A percentile compares a stretch with the other conserved stretches of the same genome.
Conservation (phyloP, 2,329 filamentous ascomycete species). For the Aureobasidium subglaciale region DNA sequence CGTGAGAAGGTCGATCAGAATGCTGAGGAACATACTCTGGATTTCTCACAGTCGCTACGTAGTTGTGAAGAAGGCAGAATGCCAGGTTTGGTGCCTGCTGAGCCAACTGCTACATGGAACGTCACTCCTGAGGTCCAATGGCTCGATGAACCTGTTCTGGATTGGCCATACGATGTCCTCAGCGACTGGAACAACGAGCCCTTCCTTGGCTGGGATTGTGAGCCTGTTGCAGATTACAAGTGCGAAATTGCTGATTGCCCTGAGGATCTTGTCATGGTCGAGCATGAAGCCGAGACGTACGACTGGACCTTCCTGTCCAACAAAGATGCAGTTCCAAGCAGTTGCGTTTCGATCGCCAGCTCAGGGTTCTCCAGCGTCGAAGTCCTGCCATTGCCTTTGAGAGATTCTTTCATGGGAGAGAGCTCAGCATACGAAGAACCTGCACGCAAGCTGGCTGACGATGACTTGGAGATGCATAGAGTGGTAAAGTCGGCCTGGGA, state of each 20-base stretch:
- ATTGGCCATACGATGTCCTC: background rate
- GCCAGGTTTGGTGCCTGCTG: background rate
- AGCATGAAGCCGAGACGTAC: background rate
- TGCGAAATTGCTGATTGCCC: background rate
- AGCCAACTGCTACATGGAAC: background rate
- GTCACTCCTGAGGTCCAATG: background rate
- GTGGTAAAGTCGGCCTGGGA: background rate
- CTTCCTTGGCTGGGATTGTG: background rate
- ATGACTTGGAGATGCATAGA: background rate
- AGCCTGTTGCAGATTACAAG: background rate
- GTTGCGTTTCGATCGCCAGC: background rate
- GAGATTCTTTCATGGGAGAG: background rate
- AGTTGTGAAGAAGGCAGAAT: background rate
- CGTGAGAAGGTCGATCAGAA: background rate
- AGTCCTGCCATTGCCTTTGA: background rate
- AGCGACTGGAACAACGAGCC: background rate
- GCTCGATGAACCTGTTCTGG: background rate
- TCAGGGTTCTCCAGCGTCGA: conserved; percentile 1
- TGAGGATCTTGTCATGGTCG: conserved; percentile 1
- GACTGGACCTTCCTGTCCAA: background rate
- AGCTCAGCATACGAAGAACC: background rate
- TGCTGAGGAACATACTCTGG: background rate
- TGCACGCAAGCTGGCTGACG: background rate
- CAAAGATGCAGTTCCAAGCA: background rate
- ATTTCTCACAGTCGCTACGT: background rate